Evolutionary conservation across 495 filamentous ascomycete species (phyloP).

Genomic region (Penicillium angulare): DNA sequence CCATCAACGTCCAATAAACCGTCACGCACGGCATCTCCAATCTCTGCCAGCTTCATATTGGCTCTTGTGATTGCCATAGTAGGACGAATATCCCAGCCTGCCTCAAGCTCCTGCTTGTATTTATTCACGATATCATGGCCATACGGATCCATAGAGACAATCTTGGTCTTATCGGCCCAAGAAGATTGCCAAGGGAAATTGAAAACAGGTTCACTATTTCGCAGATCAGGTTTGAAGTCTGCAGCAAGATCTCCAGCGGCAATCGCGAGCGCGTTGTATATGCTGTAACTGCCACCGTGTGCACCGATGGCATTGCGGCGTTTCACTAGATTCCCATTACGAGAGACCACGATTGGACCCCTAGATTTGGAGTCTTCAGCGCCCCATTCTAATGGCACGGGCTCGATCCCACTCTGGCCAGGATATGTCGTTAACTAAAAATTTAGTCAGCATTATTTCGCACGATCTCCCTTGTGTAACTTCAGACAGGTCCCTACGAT

Average conservation of each 20-base stretch:
- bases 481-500: constrained; percentile 27
- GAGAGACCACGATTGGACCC: constrained; percentile 89
- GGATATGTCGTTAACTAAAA: constrained; percentile 79
- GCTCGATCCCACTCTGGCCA: constrained; percentile 89
- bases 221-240: constrained; percentile 89
- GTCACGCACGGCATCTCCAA: constrained; percentile 78
- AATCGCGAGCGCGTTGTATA: constrained; percentile 93
- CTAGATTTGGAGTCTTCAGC: constrained; percentile 67
- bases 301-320: constrained; percentile 86
- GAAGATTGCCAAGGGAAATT: constrained; percentile 84
- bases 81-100: constrained; percentile 89
- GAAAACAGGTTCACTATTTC: constrained; percentile 88
- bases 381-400: constrained; percentile 86
- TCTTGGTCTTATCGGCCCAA: constrained; percentile 91
- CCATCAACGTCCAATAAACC: constrained; percentile 85
- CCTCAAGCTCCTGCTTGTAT: constrained; percentile 39
- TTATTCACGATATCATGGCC: constrained; percentile 67
- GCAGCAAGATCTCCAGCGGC: constrained; percentile 83
- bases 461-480: neutral
- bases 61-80: constrained; percentile 94
- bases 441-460: neutral
- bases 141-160: constrained; percentile 95
- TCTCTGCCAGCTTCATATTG: constrained; percentile 95
- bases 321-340: constrained; percentile 70
- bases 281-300: constrained; percentile 95